These are phyloP conservation scores for Colletotrichum graminicola DNA, from an alignment of 2,329 filamentous ascomycete genomes.

Conservation along the genomic window DNA sequence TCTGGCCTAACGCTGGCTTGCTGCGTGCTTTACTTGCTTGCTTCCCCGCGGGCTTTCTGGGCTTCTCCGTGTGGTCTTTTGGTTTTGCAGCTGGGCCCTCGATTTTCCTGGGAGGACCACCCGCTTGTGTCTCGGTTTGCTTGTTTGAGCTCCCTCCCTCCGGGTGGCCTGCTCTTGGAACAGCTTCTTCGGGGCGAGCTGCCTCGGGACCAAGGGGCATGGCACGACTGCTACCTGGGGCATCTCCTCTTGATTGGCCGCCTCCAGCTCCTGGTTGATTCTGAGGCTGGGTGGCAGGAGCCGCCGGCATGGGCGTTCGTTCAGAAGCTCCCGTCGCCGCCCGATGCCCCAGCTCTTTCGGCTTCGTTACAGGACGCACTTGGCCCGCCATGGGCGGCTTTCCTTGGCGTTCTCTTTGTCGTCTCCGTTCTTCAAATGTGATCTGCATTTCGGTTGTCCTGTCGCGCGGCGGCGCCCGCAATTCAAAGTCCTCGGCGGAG, in stretches of 20 bases:
- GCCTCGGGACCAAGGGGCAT: too few relatives aligned
- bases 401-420: slow-evolving; percentile 25
- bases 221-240: background rate
- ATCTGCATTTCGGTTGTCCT: background rate
- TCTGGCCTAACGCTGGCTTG: background rate
- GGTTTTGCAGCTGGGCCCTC: background rate
- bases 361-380: background rate
- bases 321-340: background rate
- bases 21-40: background rate
- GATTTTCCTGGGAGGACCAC: background rate
- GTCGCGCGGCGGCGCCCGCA: background rate
- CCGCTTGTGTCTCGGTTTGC: background rate
- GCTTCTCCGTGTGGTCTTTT: background rate
- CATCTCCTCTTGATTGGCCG: background rate
- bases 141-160: background rate
- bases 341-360: background rate
- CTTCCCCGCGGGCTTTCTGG: background rate
- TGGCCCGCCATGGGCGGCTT: slow-evolving; percentile 25
- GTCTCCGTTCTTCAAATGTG: slow-evolving; percentile 1
- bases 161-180: background rate
- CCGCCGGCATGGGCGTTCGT: background rate
- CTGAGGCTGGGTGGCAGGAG: background rate
- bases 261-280: background rate
- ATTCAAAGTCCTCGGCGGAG: slow-evolving; percentile 28
- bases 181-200: background rate